A percentile compares a stretch with the other conserved stretches of the same genome.
These are phyloP conservation scores for Cornus suecica DNA, from an alignment of 148 eudicot species.

Conservation along the genomic window DNA sequence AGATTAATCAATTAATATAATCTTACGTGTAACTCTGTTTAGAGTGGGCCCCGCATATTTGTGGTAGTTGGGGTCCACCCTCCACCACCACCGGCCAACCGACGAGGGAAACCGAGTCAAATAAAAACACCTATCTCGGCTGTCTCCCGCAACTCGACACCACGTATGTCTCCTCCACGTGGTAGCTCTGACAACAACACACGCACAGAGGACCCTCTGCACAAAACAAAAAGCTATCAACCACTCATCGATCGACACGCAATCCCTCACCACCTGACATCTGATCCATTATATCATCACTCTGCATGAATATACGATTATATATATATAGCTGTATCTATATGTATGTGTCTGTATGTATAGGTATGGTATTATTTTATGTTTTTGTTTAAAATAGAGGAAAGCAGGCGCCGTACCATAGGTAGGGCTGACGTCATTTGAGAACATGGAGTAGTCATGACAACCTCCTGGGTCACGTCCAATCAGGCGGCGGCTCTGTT, in stretches of 20 bases:
- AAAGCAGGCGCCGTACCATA: conserved; percentile 27
- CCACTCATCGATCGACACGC: neutral
- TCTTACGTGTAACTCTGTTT: neutral
- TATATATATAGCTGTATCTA: neutral
- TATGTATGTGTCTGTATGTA: neutral
- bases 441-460: conserved; percentile 13
- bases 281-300: neutral
- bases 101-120: neutral
- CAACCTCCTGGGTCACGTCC: conserved; percentile 26
- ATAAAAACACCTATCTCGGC: neutral
- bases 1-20: too few species aligned
- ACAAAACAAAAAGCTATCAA: neutral
- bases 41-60: neutral
- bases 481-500: conserved; percentile 38
- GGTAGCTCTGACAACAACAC: conserved; percentile 6
- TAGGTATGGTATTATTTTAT: neutral
- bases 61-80: neutral
- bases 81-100: neutral
- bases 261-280: neutral
- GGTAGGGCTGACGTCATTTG: conserved; percentile 29
- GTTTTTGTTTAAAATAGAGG: neutral
- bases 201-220: neutral
- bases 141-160: conserved; percentile 20
- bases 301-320: neutral
- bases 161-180: conserved; percentile 20